A percentile compares a stretch with the other conserved stretches of the same genome.
Evolutionary conservation across 2,329 filamentous ascomycete genomes (phyloP).

Genomic region (Nannizziopsis arthrosporioides): DNA sequence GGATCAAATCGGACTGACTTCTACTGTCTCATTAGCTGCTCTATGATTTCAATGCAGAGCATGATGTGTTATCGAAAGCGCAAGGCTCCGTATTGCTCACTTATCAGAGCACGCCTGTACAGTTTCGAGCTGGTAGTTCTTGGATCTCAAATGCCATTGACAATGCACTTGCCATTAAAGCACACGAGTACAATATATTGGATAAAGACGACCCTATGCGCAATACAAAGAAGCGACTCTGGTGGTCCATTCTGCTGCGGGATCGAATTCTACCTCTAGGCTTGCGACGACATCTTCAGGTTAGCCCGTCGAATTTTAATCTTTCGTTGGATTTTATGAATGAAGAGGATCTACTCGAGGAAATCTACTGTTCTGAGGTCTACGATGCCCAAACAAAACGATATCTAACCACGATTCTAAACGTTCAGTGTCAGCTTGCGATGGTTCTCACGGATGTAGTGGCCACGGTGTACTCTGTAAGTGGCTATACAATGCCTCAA

Average conservation of each 20-base stretch:
- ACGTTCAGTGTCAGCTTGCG: slow-evolving; percentile 37
- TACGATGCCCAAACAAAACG: slow-evolving; percentile 39
- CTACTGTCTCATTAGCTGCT: slow-evolving; percentile 17
- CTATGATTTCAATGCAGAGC: slow-evolving; percentile 23
- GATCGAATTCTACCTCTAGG: slow-evolving; percentile 42
- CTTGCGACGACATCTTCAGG: slow-evolving; percentile 41
- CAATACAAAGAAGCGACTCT: slow-evolving; percentile 38
- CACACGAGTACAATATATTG: slow-evolving; percentile 33
- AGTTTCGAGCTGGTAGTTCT: slow-evolving; percentile 22
- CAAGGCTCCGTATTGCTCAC: slow-evolving; percentile 25
- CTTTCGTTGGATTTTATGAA: slow-evolving; percentile 31
- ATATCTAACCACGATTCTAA: slow-evolving; percentile 36
- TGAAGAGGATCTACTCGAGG: slow-evolving; percentile 37
- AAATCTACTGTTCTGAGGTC: slow-evolving; percentile 37
- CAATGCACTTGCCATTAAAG: slow-evolving; percentile 38
- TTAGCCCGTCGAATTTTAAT: slow-evolving; percentile 39
- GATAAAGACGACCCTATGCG: slow-evolving; percentile 31
- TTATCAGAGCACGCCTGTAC: slow-evolving; percentile 31
- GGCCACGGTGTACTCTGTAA: slow-evolving; percentile 34
- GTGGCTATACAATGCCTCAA: slow-evolving; percentile 12
- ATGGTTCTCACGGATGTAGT: slow-evolving; percentile 40
- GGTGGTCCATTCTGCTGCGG: slow-evolving; percentile 46
- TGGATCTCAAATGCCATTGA: slow-evolving; percentile 43
- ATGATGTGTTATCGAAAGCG: slow-evolving; percentile 18
- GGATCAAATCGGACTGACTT: neutral